Percentiles rank a stretch among this genome's conserved stretches.
Evolutionary conservation across 2,329 filamentous ascomycete genomes (phyloP).

Genomic region (Aspergillus nomiae): DNA sequence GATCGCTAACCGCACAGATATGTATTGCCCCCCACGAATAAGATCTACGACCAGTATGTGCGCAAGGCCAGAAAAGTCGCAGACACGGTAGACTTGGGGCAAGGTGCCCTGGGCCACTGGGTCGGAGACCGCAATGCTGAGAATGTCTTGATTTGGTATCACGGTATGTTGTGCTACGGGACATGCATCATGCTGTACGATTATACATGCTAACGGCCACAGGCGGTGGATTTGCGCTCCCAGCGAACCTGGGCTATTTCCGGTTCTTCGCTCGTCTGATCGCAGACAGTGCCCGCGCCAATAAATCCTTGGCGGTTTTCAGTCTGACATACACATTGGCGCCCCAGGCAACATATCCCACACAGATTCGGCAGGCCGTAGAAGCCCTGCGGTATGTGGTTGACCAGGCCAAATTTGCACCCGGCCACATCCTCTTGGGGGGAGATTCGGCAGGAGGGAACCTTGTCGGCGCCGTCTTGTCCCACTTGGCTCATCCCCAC

Average conservation of each 20-base stretch:
- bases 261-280: slow-evolving; percentile 51
- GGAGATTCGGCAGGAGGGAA: slow-evolving; percentile 51
- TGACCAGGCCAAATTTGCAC: slow-evolving; percentile 32
- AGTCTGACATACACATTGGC: slow-evolving; percentile 63
- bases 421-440: slow-evolving; percentile 41
- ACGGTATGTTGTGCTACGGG: slow-evolving; percentile 27
- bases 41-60: slow-evolving; percentile 32
- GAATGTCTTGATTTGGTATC: slow-evolving; percentile 44
- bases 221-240: slow-evolving; percentile 60
- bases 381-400: slow-evolving; percentile 44
- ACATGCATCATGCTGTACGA: not conserved
- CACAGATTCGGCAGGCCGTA: slow-evolving; percentile 46
- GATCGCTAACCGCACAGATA: slow-evolving; percentile 15
- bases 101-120: slow-evolving; percentile 42
- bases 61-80: slow-evolving; percentile 26
- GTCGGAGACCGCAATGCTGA: slow-evolving; percentile 38
- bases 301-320: slow-evolving; percentile 53
- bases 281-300: slow-evolving; percentile 42
- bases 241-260: slow-evolving; percentile 51
- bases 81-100: slow-evolving; percentile 32
- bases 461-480: slow-evolving; percentile 41
- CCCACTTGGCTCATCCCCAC: slow-evolving; percentile 56
- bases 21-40: slow-evolving; percentile 26
- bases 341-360: slow-evolving; percentile 46
- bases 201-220: not conserved